A percentile compares a stretch with the other conserved stretches of the same genome.
phyloP scores from a whole-genome alignment of 768 basidiomycete species.

The Porphyrellus cyaneotinctus region DNA sequence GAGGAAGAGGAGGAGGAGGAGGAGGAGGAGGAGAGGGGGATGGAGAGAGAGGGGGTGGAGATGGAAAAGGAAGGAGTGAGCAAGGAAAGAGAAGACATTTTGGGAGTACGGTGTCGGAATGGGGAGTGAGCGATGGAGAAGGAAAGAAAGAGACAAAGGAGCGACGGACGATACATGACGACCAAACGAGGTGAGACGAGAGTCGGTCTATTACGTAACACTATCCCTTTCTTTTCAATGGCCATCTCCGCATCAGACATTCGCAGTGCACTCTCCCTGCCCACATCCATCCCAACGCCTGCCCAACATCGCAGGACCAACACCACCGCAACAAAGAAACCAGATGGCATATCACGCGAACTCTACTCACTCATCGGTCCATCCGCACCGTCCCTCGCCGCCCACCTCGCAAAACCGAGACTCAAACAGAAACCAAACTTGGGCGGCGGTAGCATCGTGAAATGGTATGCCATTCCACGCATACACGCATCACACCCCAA shows the following conservation, averaged over 20 bases:
- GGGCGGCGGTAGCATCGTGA: constrained; percentile 55
- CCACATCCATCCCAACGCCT: constrained; percentile 35
- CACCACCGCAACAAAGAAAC: constrained; percentile 50
- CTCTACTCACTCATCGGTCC: constrained; percentile 94
- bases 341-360: constrained; percentile 90
- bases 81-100: too few species aligned
- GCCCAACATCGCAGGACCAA: constrained; percentile 37
- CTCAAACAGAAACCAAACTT: constrained; percentile 85
- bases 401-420: constrained; percentile 74
- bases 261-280: constrained; percentile 74
- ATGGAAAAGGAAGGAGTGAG: too few species aligned
- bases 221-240: constrained; percentile 35
- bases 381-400: constrained; percentile 79
- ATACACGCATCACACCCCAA: neutral
- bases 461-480: constrained; percentile 52
- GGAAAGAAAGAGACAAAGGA: neutral
- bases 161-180: neutral
- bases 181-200: neutral
- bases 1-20: neutral
- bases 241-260: constrained; percentile 75
- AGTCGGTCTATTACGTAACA: neutral
- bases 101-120: too few species aligned
- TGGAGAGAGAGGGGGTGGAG: neutral
- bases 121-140: neutral
- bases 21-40: neutral